Evolutionary conservation across 2,329 filamentous ascomycete genomes (phyloP), one percentile per base, ranked within the genome.

Genomic region (Microascus cirrosus): DNA sequence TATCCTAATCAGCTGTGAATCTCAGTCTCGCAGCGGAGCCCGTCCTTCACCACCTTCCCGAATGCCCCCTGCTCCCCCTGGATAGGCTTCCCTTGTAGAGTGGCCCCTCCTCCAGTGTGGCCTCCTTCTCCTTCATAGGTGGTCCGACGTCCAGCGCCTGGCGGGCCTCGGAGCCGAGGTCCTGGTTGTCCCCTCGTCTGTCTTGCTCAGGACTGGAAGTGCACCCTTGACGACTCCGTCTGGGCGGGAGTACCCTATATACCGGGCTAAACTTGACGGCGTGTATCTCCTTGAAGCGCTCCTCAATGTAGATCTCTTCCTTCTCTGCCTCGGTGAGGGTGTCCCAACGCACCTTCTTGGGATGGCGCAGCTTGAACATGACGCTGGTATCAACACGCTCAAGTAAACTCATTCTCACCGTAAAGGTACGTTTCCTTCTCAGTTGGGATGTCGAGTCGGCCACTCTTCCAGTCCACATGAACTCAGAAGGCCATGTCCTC

Each of bases 401-500:
- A 6, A 61, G 57, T n/a, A 8, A 53, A 50, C 28, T 64, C 64
- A 39, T 64, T 59, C 32, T 77, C 77, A 53, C 76, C 72, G 12
- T 70, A 73, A 64, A 83, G 74, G 25, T 79, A 77, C 62, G 77
- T 72, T 65, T 82, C 76, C 54, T 78, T 74, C 55, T 74, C 67
- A 11, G 69, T 73, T 2, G 81, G 78, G 0, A 77, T 73, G 5
- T 81, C 64, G 65, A 83, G 78, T 61, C 72, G 66, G 54, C 80
- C 76, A 1, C 75, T 81, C 4, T 66, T 54, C 56, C 74, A 76
- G 67, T 87, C 76, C 32, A 85, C 71, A 65, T 79, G 79, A 1
- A 87, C 87, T 74, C 81, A 89, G 18, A 81, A 61, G 62, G 84
- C 74, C 76, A 88, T 84, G 59, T 77, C 72, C 15, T 77, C 63